Base-by-base conservation (phyloP, 345 rosid genomes). In the Alliaria petiolata region DNA sequence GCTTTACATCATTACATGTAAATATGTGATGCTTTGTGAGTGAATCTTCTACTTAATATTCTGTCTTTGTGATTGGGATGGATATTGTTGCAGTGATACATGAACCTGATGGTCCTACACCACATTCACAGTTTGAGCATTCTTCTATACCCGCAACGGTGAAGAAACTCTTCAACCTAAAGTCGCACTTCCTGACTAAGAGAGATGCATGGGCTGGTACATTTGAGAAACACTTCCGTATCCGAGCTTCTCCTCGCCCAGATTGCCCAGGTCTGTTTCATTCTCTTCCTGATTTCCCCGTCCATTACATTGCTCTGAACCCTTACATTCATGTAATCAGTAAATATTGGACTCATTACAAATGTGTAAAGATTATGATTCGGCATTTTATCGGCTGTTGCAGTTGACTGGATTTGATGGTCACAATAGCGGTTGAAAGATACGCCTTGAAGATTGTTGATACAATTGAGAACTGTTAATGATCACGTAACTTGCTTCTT, bases 141-240 rank as follows among this genome's bases (percentile, higher is more conserved):
- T 83, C 99, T 65, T 92, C 99, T 16, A 82, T 95, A 67, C 95
- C 99, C 0, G 99, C 98, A 26, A 95, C 99, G 0, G 99, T 92
- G 26, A 95, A 90, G 91, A 90, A 85, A 77, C 99, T 95, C 73
- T 95, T 92, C 74, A 88, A 90, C 77, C 85, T 95, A 6, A 87
- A 87, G 0, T 92, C 97, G 0, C 88, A 88, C 79, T 95, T 95
- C 83, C 70, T 92, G 60, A 90, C 99, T 0, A 95, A 92, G 84
- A 90, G 98, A 78, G 99, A 95, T 81, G 98, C 98, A 0, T 95
- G 98, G 98, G 99, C 99, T 65, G 96, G 96, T 70, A 95, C 88
- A 45, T 95, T 95, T 10, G 99, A 92, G 76, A 85, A 77, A 15
- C 86, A 84, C 81, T 87, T 95, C 67, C 20, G 57, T 59, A 71